Base-by-base conservation (phyloP, 2,329 filamentous ascomycete genomes). In the Pseudogymnoascus destructans region DNA sequence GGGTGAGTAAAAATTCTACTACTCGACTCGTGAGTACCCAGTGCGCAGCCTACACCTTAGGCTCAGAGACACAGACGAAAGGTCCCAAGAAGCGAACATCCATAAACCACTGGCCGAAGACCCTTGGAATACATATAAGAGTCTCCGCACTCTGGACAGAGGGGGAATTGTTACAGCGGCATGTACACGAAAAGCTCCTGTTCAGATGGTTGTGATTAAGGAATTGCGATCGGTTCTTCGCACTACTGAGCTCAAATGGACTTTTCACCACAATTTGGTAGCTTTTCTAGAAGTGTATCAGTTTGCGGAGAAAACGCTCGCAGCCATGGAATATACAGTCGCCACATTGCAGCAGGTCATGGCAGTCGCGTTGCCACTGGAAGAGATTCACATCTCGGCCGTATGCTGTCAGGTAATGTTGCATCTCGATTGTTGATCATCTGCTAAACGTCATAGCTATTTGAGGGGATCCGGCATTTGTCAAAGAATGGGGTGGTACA, bases 301-400 rank as follows among this genome's bases (percentile, higher is more conserved):
- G 35, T 59, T 57, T 58, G 7, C 57, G 38, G 61, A 42, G 17
- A 15, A 49, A 13, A 55, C 58, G 40, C 61, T 61, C 23, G 23
- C 60, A 10, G 58, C 60, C 40, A 61, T 54, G 9, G 58, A 62
- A 25, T 62, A 62, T 57, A 62, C 49, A 30, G 58, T 55, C 40
- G 40, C 58, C 38, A 62, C 59, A 55, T 40, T 62, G 15, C 30
- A 54, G 40, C 42, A 62, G 17, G 52, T 59, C 3, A 59, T 62
- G 15, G 55, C 57, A 23, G 59, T 58, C 11, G 33, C 56, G 30
- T 60, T 61, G 23, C 49, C 52, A 33, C 49, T 62, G 4, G 13
- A 62, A 32, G 58, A 62, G 57, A 32, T 49, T 7, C 33, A 62
- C 36, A 32, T 62, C 13, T 61, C 56, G 32, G 56, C 60, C 23